phyloP scores from a whole-genome alignment of 202 grass and related monocot genomes.

The Schoenoplectus triqueter region DNA sequence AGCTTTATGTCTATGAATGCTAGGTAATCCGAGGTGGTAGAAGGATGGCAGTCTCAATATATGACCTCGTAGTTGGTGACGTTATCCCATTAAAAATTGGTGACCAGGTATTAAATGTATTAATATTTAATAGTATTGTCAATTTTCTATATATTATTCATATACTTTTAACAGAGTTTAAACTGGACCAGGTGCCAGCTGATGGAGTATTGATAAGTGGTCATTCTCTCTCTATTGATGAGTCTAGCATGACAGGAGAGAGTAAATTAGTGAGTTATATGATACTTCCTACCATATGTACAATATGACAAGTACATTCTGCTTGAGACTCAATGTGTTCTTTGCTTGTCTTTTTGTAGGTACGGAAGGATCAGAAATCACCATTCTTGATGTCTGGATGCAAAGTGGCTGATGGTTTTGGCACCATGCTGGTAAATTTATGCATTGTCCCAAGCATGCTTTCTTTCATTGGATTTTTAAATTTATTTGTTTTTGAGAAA shows the following conservation, averaged over 20 bases:
- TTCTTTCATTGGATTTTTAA: neutral
- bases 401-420: conserved; percentile 96
- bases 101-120: conserved; percentile 69
- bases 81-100: conserved; percentile 91
- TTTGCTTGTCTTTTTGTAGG: conserved; percentile 48
- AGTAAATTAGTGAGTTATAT: conserved; percentile 85
- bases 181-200: conserved; percentile 66
- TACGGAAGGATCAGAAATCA: conserved; percentile 75
- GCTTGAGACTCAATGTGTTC: neutral
- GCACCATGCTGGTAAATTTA: conserved; percentile 82
- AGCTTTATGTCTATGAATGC: conserved; percentile 32
- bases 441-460: neutral
- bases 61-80: conserved; percentile 89
- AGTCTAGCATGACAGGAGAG: conserved; percentile 97
- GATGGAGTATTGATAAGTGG: conserved; percentile 86
- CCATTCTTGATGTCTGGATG: conserved; percentile 97
- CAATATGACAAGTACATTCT: neutral
- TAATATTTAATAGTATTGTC: neutral
- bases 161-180: neutral
- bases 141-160: conserved; percentile 13
- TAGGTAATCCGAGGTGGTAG: conserved; percentile 87
- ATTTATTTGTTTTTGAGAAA: neutral
- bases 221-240: conserved; percentile 90
- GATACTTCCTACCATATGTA: conserved; percentile 13
- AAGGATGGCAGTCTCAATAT: conserved; percentile 80